Conservation (phyloP, 2,329 filamentous ascomycete species). For the Colletotrichum euphorbiae region DNA sequence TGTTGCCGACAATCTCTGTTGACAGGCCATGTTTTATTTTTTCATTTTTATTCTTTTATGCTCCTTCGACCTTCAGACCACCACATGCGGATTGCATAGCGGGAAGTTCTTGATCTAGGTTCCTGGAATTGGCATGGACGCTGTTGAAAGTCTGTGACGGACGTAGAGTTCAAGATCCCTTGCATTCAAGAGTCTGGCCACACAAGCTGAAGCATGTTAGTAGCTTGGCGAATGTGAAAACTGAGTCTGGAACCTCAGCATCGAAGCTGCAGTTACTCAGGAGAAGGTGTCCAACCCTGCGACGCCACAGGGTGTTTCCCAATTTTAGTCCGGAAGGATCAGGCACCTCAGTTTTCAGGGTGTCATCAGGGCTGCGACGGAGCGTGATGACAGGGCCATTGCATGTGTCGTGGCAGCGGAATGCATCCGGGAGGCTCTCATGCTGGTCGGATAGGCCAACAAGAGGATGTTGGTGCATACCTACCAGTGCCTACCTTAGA, state of each 20-base stretch:
- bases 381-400: conserved; percentile 15
- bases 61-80: not conserved
- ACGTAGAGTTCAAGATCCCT: not conserved
- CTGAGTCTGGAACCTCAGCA: not conserved
- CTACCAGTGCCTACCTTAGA: no score
- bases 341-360: not conserved
- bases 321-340: not conserved
- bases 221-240: not conserved
- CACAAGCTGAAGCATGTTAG: not conserved
- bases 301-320: not conserved
- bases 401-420: conserved; percentile 27
- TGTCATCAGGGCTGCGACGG: not conserved
- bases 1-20: not conserved
- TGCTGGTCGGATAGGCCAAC: conserved; percentile 6
- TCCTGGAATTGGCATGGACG: not conserved
- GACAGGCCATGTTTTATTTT: not conserved
- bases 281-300: not conserved
- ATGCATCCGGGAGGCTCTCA: conserved; percentile 7
- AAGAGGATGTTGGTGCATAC: conserved; percentile 12
- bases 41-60: conserved; percentile 11
- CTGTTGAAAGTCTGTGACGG: not conserved
- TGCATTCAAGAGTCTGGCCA: not conserved
- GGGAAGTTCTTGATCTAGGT: not conserved
- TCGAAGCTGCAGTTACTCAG: not conserved
- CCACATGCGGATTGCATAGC: not conserved